Conservation (phyloP, 1,139 yeast genomes). For the Diutina pseudorugosa region DNA sequence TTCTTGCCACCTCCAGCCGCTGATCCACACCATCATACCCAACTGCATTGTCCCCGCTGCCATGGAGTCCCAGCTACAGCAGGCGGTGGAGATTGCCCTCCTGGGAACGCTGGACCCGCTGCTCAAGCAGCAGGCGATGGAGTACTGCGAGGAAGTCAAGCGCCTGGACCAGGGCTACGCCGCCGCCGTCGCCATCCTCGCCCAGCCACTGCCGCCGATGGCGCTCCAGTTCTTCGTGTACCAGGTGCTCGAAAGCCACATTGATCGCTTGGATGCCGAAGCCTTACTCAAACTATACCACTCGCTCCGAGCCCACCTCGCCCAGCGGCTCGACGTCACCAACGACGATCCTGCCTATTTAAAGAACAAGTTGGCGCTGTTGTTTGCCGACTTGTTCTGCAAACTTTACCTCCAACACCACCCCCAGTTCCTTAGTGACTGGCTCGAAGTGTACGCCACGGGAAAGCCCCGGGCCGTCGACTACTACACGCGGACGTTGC, state of each 20-base stretch:
- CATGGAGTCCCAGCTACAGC: slow-evolving; percentile 83
- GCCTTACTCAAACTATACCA: slow-evolving; percentile 35
- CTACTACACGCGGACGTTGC: slow-evolving; percentile 60
- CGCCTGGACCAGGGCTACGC: slow-evolving; percentile 71
- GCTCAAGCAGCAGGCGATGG: slow-evolving; percentile 74
- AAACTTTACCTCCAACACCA: slow-evolving; percentile 50
- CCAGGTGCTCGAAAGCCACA: slow-evolving; percentile 65
- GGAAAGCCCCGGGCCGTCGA: slow-evolving; percentile 43
- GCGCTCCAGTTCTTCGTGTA: slow-evolving; percentile 60
- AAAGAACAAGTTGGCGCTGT: slow-evolving; percentile 69
- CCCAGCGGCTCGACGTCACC: slow-evolving; percentile 11
- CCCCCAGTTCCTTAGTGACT: slow-evolving; percentile 57
- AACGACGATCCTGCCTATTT: slow-evolving; percentile 45
- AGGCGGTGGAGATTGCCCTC: slow-evolving; percentile 86
- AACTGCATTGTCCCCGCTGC: background rate
- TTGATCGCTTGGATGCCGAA: slow-evolving; percentile 35
- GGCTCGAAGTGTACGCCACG: slow-evolving; percentile 24
- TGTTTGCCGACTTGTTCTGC: slow-evolving; percentile 61
- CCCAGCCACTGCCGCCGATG: slow-evolving; percentile 6
- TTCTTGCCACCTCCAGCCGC: background rate
- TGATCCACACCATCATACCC: background rate
- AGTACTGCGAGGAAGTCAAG: slow-evolving; percentile 66
- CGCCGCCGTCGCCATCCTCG: slow-evolving; percentile 54
- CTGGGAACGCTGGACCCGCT: slow-evolving; percentile 60
- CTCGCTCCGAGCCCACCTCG: slow-evolving; percentile 25